Base-by-base conservation (phyloP, 129 eudicot species). In the Glebionis coronaria region DNA sequence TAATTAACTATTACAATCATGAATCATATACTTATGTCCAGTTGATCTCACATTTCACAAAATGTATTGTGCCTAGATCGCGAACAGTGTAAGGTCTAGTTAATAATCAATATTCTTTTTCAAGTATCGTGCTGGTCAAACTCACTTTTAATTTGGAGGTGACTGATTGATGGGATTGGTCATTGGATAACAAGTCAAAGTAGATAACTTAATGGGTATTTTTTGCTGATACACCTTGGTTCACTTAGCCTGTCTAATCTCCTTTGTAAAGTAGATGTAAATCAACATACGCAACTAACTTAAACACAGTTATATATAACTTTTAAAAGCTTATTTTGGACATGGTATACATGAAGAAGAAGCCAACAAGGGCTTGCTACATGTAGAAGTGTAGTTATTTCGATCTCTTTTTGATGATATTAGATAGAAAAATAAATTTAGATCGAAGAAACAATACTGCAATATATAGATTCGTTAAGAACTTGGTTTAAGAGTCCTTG, bases 11-110 rank as follows among this genome's bases (percentile, higher is more conserved):
- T 9, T 67, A 67, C 71, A 23, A 25, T 65, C 70, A 15, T n/a
- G n/a, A n/a, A n/a, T n/a, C n/a, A n/a, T n/a, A n/a, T 31, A 66
- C 50, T 29, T 62, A 14, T 27, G 12, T 62, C 35, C 67, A 40
- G 2, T 42, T 42, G 47, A 60, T 12, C 3, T 3, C 23, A 27
- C 29, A 20, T 12, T 28, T 9, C 21, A 58, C 63, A 58, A 28
- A 21, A 14, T 27, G 12, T 16, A 27, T 5, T 21, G 42, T 28
- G 63, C n/a, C 10, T 13, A 57, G 29, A 14, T 6, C 3, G 18
- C 3, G 27, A 8, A 58, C 28, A 10, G 4, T 56, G 31, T 58
- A 58, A 25, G 44, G 19, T 27, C 13, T 27, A 6, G 13, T n/a
- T 58, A 58, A 28, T 28, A 28, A 12, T 9, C 21, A 5, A 4